These are phyloP conservation scores for Ascochyta koolunga DNA, from an alignment of 2,329 filamentous ascomycete genomes.

Conservation along the genomic window DNA sequence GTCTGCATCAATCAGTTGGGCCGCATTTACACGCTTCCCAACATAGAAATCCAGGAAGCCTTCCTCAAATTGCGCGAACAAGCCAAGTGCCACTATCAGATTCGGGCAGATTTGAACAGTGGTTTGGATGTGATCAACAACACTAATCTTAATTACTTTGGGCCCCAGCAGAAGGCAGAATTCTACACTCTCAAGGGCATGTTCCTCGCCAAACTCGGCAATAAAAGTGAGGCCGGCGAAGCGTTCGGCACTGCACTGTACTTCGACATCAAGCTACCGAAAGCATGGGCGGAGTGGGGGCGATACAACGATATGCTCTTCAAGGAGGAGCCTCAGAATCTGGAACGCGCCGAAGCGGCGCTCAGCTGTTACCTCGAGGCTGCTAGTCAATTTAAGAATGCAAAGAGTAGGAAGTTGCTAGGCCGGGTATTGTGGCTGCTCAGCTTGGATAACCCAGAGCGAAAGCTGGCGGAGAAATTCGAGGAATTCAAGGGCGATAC, in stretches of 20 bases:
- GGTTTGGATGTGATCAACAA: constrained; percentile 99
- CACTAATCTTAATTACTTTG: constrained; percentile 98
- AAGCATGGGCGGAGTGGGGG: constrained; percentile 99
- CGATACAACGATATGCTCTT: constrained; percentile 97
- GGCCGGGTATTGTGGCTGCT: constrained; percentile 94
- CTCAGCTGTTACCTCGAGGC: constrained; percentile 96
- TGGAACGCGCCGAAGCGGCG: constrained; percentile 85
- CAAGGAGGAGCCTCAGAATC: constrained; percentile 83
- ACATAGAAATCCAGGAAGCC: constrained; percentile 99
- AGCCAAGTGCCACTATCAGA: constrained; percentile 98
- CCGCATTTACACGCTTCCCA: constrained; percentile 96
- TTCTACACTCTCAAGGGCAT: constrained; percentile 99
- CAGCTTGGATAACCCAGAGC: constrained; percentile 88
- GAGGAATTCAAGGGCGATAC: constrained; percentile 97
- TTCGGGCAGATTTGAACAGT: constrained; percentile 86
- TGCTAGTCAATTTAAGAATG: constrained; percentile 94
- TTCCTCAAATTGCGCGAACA: constrained; percentile 99
- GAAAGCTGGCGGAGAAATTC: constrained; percentile 82
- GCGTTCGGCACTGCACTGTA: constrained; percentile 95
- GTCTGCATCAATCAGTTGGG: constrained; percentile 97
- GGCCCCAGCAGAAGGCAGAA: constrained; percentile 92
- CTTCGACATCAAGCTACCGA: constrained; percentile 93
- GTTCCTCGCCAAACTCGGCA: constrained; percentile 93
- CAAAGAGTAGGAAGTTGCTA: constrained; percentile 92
- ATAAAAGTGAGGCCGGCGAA: constrained; percentile 89